Conservation (phyloP, 2,329 filamentous ascomycete genomes). For the Blastomyces percursus region DNA sequence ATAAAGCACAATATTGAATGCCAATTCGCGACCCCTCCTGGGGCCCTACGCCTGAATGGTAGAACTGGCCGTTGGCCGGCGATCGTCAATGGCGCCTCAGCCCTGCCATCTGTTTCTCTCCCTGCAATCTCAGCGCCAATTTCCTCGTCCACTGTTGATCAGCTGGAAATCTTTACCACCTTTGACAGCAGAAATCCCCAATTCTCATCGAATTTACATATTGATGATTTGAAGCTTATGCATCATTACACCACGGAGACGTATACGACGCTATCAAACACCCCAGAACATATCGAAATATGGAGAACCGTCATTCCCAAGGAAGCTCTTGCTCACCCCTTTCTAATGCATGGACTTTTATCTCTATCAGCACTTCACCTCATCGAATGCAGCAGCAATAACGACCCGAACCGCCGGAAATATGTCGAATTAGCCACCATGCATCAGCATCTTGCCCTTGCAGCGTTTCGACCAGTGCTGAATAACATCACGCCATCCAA, state of each 20-base stretch:
- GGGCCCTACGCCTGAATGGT: neutral
- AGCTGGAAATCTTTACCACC: constrained; percentile 15
- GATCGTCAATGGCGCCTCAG: neutral
- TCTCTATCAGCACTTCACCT: constrained; percentile 20
- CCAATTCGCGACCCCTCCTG: constrained; percentile 13
- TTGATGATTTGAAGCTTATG: constrained; percentile 37
- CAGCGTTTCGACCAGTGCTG: constrained; percentile 19
- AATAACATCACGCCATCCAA: constrained; percentile 21
- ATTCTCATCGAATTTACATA: constrained; percentile 15
- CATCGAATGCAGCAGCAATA: constrained; percentile 19
- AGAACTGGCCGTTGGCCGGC: neutral
- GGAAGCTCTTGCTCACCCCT: constrained; percentile 18
- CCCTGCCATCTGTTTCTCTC: neutral
- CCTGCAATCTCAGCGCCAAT: constrained; percentile 6
- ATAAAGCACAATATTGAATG: constrained; percentile 20
- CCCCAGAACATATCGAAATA: constrained; percentile 14
- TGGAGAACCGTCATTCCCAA: constrained; percentile 19
- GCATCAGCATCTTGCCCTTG: constrained; percentile 19
- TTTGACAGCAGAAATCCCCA: constrained; percentile 11
- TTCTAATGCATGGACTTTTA: constrained; percentile 21
- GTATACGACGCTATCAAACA: constrained; percentile 20
- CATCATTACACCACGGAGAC: constrained; percentile 32
- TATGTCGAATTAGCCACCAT: constrained; percentile 21
- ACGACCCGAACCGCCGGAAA: constrained; percentile 16
- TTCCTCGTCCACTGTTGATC: constrained; percentile 12